phyloP scores from a whole-genome alignment of 306 rosid genomes.

The Mucuna pruriens region DNA sequence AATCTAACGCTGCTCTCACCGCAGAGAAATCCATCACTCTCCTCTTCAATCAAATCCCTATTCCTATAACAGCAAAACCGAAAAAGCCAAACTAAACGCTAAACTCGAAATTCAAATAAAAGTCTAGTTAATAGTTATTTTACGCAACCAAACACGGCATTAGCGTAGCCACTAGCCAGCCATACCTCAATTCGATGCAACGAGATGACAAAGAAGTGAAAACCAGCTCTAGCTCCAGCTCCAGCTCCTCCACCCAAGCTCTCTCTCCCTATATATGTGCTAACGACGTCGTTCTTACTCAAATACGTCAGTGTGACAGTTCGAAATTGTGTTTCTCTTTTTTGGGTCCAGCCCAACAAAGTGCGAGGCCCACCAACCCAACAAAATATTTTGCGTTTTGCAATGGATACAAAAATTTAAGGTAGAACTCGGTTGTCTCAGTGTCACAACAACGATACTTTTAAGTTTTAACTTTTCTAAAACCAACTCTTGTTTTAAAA shows the following conservation, averaged over 20 bases:
- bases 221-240: not conserved
- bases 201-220: not conserved
- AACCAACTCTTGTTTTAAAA: too few species aligned
- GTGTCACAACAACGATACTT: too few species aligned
- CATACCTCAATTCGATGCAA: slow-evolving; percentile 15
- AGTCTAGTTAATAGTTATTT: too few species aligned
- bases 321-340: not conserved
- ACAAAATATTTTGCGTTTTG: too few species aligned
- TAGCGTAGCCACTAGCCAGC: not conserved
- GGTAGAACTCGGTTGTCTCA: too few species aligned
- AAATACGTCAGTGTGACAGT: not conserved
- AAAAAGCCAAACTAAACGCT: not conserved
- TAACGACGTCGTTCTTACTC: slow-evolving; percentile 1
- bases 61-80: not conserved
- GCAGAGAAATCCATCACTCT: slow-evolving; percentile 63
- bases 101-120: not conserved
- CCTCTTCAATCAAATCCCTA: not conserved
- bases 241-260: not conserved
- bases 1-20: slow-evolving; percentile 55
- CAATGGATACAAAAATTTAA: too few species aligned
- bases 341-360: not conserved
- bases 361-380: not conserved
- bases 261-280: not conserved
- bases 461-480: too few species aligned
- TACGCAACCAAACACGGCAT: not conserved